Conservation (phyloP, 208 protist species). For the Leishmania guyanensis region DNA sequence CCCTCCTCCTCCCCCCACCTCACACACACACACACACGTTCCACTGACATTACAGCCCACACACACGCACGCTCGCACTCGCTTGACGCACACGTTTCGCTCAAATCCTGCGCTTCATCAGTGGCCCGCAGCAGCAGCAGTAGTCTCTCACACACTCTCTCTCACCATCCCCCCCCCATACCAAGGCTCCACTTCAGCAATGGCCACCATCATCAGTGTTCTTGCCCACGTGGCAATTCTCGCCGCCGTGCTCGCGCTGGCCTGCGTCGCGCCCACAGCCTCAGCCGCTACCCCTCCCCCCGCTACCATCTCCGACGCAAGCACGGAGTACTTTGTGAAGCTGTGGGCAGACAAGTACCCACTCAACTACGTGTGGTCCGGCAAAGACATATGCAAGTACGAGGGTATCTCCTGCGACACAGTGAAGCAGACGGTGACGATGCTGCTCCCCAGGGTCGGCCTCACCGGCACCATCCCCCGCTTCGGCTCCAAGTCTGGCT, state of each 20-base stretch:
- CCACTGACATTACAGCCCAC: background rate
- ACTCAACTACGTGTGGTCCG: constrained; percentile 39
- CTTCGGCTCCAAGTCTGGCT: constrained; percentile 16
- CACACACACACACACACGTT: background rate
- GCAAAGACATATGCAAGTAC: constrained; percentile 45
- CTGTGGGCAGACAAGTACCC: constrained; percentile 27
- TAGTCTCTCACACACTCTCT: background rate
- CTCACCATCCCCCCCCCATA: background rate
- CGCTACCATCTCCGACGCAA: constrained; percentile 19
- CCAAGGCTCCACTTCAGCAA: background rate
- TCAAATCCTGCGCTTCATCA: background rate
- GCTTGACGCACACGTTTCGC: background rate
- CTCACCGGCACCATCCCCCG: constrained; percentile 32
- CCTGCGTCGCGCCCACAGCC: constrained; percentile 5
- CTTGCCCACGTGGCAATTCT: background rate
- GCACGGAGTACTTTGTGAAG: constrained; percentile 39
- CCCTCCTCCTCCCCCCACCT: background rate
- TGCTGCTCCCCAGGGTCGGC: constrained; percentile 25
- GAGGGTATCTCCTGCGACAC: constrained; percentile 43
- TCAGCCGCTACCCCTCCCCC: background rate
- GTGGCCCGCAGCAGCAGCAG: background rate
- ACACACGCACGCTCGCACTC: background rate
- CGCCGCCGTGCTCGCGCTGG: constrained; percentile 1
- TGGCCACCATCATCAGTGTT: background rate
- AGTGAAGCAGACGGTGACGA: constrained; percentile 25